A percentile compares a stretch with the other conserved stretches of the same genome.
These are phyloP conservation scores for Macrolepiota fuliginosa DNA, from an alignment of 768 basidiomycete genomes.

Conservation along the genomic window DNA sequence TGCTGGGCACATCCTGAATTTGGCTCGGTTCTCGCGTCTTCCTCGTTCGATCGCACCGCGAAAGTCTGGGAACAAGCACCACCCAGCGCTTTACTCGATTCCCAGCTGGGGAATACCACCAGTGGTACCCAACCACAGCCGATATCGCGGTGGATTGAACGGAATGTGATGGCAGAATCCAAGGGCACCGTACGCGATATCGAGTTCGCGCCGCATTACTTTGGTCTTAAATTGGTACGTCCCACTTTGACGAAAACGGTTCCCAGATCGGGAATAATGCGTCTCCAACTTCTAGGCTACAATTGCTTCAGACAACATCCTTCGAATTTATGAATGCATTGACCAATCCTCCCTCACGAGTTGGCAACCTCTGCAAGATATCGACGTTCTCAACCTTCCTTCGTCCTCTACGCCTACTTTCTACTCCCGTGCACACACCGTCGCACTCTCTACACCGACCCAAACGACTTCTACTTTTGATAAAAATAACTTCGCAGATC, in stretches of 20 bases:
- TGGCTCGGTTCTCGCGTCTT: conserved; percentile 81
- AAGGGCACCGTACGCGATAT: conserved; percentile 83
- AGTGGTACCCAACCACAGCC: conserved; percentile 12
- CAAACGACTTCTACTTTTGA: conserved; percentile 57
- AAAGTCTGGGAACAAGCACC: conserved; percentile 85
- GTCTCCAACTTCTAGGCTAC: conserved; percentile 59
- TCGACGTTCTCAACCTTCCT: conserved; percentile 63
- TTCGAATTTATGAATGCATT: conserved; percentile 89
- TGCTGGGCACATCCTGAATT: conserved; percentile 95
- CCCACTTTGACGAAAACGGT: not conserved
- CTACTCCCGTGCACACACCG: conserved; percentile 42
- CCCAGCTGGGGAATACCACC: not conserved
- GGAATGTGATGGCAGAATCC: conserved; percentile 75
- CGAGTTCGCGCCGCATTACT: conserved; percentile 85
- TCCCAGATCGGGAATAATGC: not conserved
- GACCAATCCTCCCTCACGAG: conserved; percentile 71
- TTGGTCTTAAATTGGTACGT: conserved; percentile 85
- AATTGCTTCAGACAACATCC: conserved; percentile 81
- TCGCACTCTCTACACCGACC: conserved; percentile 69
- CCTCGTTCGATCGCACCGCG: conserved; percentile 88
- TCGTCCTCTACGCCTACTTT: conserved; percentile 36
- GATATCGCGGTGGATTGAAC: conserved; percentile 66
- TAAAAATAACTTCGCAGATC: conserved; percentile 55
- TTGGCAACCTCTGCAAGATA: conserved; percentile 75
- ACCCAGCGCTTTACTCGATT: conserved; percentile 18